Evolutionary conservation across 2,329 filamentous ascomycete genomes (phyloP).

Genomic region (Curvularia lunata): DNA sequence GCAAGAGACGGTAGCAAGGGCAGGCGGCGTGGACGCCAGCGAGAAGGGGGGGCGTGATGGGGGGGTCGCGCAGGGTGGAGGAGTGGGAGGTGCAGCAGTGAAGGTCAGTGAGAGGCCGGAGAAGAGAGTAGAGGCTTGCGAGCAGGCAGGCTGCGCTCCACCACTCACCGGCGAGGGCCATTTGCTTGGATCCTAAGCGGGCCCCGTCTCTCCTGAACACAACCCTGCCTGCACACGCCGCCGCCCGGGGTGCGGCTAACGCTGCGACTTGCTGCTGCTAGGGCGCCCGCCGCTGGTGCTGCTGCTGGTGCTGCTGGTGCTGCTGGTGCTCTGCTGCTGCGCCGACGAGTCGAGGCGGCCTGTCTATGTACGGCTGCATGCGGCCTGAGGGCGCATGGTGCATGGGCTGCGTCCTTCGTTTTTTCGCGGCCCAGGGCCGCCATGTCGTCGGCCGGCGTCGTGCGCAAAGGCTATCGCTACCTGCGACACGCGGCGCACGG

Average conservation of each 20-base stretch:
- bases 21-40: slow-evolving; percentile 18
- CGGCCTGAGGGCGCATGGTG: background rate
- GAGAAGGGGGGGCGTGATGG: slow-evolving; percentile 22
- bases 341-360: background rate
- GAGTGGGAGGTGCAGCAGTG: slow-evolving; percentile 20
- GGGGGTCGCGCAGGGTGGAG: slow-evolving; percentile 9
- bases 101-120: slow-evolving; percentile 23
- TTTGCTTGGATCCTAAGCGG: slow-evolving; percentile 21
- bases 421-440: background rate
- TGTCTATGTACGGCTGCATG: background rate
- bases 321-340: background rate
- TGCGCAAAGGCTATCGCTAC: slow-evolving; percentile 4
- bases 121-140: slow-evolving; percentile 26
- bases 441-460: background rate
- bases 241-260: slow-evolving; percentile 1
- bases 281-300: no score
- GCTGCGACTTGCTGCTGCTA: background rate
- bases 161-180: slow-evolving; percentile 30
- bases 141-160: slow-evolving; percentile 19
- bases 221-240: slow-evolving; percentile 29
- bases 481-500: slow-evolving; percentile 7
- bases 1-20: slow-evolving; percentile 28
- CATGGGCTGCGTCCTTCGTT: background rate
- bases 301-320: background rate
- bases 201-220: slow-evolving; percentile 26